A percentile compares a stretch with the other conserved stretches of the same genome.
Conservation (phyloP, 208 protist species). For the Leishmania martiniquensis region DNA sequence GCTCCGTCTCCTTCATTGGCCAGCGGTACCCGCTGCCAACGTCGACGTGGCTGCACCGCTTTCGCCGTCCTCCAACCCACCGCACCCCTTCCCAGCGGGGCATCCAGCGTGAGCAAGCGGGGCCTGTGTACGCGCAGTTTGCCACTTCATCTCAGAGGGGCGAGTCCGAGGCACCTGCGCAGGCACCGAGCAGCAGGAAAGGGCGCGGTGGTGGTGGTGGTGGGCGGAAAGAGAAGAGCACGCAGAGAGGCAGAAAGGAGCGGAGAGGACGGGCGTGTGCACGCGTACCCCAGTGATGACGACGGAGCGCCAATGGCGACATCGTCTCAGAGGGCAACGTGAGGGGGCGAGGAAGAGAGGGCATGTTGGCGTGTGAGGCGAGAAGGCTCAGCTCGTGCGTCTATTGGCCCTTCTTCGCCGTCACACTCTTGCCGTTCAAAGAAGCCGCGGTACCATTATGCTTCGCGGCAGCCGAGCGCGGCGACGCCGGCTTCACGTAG, state of each 20-base stretch:
- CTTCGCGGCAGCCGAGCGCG: conserved; percentile 7
- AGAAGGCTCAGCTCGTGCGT: background rate
- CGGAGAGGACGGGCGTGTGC: no score
- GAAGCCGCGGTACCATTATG: conserved; percentile 10
- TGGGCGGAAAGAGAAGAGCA: no score
- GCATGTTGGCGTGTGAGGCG: no score
- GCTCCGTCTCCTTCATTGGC: no score
- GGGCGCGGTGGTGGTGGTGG: no score
- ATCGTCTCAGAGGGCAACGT: no score
- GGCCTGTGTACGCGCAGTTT: background rate
- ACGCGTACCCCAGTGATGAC: background rate
- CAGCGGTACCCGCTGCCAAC: background rate
- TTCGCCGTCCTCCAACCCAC: background rate
- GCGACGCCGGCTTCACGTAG: conserved; percentile 57
- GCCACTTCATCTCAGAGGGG: background rate
- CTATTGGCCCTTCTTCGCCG: conserved; percentile 11
- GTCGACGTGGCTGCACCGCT: background rate
- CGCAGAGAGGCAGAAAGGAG: background rate
- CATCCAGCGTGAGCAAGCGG: background rate
- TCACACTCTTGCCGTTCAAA: conserved; percentile 5
- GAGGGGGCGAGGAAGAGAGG: background rate
- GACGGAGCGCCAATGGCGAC: no score
- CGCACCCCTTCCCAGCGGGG: background rate
- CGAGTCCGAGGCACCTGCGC: background rate
- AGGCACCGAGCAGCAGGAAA: background rate